Evolutionary conservation across 257 asterid species (phyloP).

Genomic region (Fraxinus pennsylvanica): DNA sequence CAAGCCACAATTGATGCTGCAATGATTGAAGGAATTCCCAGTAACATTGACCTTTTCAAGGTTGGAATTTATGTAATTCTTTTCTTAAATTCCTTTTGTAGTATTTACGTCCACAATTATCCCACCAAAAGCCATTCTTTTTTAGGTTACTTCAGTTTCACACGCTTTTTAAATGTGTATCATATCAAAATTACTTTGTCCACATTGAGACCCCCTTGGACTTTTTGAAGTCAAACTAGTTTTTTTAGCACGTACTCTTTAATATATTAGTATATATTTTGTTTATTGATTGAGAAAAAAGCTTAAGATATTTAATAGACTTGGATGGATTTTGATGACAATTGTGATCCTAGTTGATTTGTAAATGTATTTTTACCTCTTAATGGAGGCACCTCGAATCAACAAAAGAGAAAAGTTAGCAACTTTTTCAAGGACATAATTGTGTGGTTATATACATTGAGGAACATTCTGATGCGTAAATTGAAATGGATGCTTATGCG

Average conservation of each 20-base stretch:
- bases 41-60: constrained; percentile 95
- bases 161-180: neutral
- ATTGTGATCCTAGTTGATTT: neutral
- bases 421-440: neutral
- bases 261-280: neutral
- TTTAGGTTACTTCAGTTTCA: neutral
- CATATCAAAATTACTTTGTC: neutral
- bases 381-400: neutral
- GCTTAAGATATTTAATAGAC: neutral
- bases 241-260: neutral
- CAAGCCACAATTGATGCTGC: constrained; percentile 97
- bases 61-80: constrained; percentile 35
- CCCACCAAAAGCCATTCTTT: neutral
- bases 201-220: neutral
- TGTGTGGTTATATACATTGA: neutral
- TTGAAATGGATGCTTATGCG: neutral
- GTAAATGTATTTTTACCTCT: neutral
- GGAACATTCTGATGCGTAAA: neutral
- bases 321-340: neutral
- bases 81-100: constrained; percentile 7
- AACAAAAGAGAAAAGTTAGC: neutral
- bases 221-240: neutral
- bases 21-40: constrained; percentile 94
- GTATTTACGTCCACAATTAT: constrained; percentile 2
- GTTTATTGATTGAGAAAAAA: neutral